phyloP scores from a whole-genome alignment of 2,329 filamentous ascomycete genomes.

The Phaeosphaeriaceae sp. region DNA sequence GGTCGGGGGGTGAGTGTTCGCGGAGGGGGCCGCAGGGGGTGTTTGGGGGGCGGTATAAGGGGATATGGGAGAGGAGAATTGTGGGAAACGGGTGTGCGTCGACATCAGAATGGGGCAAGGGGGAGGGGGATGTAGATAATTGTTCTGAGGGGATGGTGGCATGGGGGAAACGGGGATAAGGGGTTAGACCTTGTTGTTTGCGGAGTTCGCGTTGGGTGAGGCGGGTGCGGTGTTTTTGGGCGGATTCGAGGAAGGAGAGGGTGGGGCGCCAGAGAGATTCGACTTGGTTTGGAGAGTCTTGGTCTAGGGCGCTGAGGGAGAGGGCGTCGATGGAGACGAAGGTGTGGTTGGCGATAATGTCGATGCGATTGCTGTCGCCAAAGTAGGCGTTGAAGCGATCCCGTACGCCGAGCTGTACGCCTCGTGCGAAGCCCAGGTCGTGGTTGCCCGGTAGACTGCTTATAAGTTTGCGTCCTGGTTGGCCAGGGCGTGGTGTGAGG shows the following conservation, averaged over 20 bases:
- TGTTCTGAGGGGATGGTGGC: conserved; percentile 63
- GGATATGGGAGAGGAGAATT: conserved; percentile 88
- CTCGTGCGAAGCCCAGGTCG: conserved; percentile 87
- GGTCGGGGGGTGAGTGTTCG: conserved; percentile 86
- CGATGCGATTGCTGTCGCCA: conserved; percentile 87
- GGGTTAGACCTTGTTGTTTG: conserved; percentile 65
- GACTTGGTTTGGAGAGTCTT: conserved; percentile 57
- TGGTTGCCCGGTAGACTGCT: conserved; percentile 92
- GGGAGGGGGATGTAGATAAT: conserved; percentile 69
- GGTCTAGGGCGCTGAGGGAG: conserved; percentile 78
- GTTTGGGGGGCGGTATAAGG: conserved; percentile 79
- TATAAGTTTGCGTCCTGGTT: conserved; percentile 77
- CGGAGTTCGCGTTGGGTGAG: conserved; percentile 73
- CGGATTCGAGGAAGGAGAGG: conserved; percentile 74
- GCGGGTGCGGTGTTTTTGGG: conserved; percentile 68
- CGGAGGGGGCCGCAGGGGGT: conserved; percentile 87
- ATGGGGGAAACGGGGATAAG: conserved; percentile 64
- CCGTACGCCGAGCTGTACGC: conserved; percentile 80
- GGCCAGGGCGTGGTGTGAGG: conserved; percentile 61
- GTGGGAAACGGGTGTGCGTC: conserved; percentile 90
- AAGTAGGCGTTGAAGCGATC: conserved; percentile 88
- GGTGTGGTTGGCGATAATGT: conserved; percentile 92
- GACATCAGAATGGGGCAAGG: conserved; percentile 88
- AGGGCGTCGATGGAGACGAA: conserved; percentile 91
- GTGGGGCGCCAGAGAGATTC: conserved; percentile 75